Conservation (phyloP, 192 early-diverging fungal genomes). For the Gigaspora rosea region DNA sequence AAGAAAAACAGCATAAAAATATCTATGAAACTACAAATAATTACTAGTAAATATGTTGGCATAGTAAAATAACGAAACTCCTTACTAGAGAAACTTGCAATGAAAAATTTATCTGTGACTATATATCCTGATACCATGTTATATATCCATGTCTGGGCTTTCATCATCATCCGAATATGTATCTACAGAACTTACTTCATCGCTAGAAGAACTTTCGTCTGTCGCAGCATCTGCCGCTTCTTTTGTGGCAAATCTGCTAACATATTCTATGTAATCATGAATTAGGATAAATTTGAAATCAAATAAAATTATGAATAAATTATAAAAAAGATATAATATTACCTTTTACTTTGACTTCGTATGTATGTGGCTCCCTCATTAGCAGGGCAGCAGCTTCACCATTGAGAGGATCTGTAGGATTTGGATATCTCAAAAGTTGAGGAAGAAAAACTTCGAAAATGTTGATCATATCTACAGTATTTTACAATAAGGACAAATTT, state of each 20-base stretch:
- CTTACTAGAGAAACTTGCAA: too few species aligned
- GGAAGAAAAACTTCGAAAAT: constrained; percentile 99
- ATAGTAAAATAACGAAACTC: too few species aligned
- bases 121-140: background rate
- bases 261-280: constrained; percentile 66
- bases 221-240: constrained; percentile 82
- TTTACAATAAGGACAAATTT: background rate
- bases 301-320: background rate
- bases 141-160: constrained; percentile 82
- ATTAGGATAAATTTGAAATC: constrained; percentile 7
- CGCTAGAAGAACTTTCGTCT: constrained; percentile 59
- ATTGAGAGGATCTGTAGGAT: constrained; percentile 99
- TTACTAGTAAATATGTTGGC: too few species aligned
- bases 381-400: constrained; percentile 97
- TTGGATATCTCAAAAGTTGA: constrained; percentile 96
- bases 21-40: too few species aligned
- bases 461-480: constrained; percentile 89
- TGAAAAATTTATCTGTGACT: too few species aligned
- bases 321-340: constrained; percentile 9
- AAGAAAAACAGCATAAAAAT: too few species aligned
- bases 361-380: constrained; percentile 89
- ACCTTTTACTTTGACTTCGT: constrained; percentile 95
- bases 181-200: constrained; percentile 82
- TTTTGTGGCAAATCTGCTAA: constrained; percentile 77
- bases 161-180: constrained; percentile 83